Percentiles rank a stretch among this genome's conserved stretches.
Conservation (phyloP, 129 eudicot species). For the Tagetes patula region DNA sequence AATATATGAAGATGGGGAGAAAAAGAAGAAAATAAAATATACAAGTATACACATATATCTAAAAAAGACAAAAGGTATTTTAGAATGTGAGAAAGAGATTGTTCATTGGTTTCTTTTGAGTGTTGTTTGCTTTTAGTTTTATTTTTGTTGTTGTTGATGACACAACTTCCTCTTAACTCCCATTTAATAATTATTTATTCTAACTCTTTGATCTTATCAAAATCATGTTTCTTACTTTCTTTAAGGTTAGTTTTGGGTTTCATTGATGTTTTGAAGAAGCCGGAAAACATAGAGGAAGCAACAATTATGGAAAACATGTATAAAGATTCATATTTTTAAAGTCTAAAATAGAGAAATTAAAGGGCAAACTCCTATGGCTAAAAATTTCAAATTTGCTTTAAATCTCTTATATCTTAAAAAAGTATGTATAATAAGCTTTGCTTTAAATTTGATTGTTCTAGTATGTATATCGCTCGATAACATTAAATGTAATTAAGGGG, state of each 20-base stretch:
- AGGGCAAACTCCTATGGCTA: too few relatives aligned
- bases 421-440: too few relatives aligned
- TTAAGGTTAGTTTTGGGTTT: constrained; percentile 4
- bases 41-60: not conserved
- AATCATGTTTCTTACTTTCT: not conserved
- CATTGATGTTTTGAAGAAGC: too few relatives aligned
- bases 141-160: constrained; percentile 34
- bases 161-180: constrained; percentile 13
- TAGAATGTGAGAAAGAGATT: constrained; percentile 33
- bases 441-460: too few relatives aligned
- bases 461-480: too few relatives aligned
- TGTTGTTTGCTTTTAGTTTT: constrained; percentile 23
- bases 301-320: too few relatives aligned
- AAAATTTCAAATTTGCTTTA: too few relatives aligned
- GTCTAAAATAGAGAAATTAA: too few relatives aligned
- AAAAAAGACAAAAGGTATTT: constrained; percentile 27
- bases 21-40: not conserved
- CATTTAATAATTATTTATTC: constrained; percentile 16
- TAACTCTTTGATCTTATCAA: constrained; percentile 21
- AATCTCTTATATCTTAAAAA: too few relatives aligned
- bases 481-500: too few relatives aligned
- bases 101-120: constrained; percentile 34
- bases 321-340: too few relatives aligned
- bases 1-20: constrained; percentile 15
- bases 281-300: too few relatives aligned